Evolutionary conservation across 2,329 filamentous ascomycete genomes (phyloP).

Genomic region (Ophiostoma sp.): DNA sequence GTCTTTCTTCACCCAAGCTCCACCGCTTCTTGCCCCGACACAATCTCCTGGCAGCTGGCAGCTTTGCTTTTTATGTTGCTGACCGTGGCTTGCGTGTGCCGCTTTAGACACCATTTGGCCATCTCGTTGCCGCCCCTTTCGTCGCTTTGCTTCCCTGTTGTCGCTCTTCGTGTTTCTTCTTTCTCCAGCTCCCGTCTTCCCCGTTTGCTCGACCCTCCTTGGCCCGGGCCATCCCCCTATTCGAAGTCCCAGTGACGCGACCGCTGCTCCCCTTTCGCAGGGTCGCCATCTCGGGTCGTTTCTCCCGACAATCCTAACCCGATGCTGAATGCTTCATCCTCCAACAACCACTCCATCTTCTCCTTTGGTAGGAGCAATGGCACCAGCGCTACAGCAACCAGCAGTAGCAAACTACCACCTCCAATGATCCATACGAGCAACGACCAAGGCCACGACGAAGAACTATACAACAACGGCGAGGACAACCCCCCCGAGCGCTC

Average conservation of each 20-base stretch:
- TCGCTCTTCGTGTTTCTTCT: background rate
- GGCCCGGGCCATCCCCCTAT: background rate
- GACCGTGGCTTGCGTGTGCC: background rate
- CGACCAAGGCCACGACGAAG: constrained; percentile 46
- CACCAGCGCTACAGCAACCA: constrained; percentile 37
- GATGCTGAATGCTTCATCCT: constrained; percentile 58
- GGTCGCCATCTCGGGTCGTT: constrained; percentile 51
- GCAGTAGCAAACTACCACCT: constrained; percentile 16
- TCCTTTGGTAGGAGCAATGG: constrained; percentile 54
- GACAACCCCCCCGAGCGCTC: constrained; percentile 43
- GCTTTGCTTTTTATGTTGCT: background rate
- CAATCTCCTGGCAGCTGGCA: background rate
- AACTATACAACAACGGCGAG: constrained; percentile 31
- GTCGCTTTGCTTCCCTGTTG: background rate
- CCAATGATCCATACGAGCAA: constrained; percentile 15
- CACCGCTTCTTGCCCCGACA: constrained; percentile 11
- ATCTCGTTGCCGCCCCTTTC: constrained; percentile 8
- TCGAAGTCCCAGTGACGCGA: constrained; percentile 10
- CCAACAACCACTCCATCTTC: constrained; percentile 59
- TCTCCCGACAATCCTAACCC: constrained; percentile 34
- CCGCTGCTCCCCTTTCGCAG: constrained; percentile 3
- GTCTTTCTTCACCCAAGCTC: constrained; percentile 11
- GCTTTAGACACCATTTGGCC: too few species aligned
- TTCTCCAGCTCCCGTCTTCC: background rate
- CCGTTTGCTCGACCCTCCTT: constrained; percentile 7